Conservation (phyloP, 805 yeast genomes). For the Kodamaea nitidulidarum region DNA sequence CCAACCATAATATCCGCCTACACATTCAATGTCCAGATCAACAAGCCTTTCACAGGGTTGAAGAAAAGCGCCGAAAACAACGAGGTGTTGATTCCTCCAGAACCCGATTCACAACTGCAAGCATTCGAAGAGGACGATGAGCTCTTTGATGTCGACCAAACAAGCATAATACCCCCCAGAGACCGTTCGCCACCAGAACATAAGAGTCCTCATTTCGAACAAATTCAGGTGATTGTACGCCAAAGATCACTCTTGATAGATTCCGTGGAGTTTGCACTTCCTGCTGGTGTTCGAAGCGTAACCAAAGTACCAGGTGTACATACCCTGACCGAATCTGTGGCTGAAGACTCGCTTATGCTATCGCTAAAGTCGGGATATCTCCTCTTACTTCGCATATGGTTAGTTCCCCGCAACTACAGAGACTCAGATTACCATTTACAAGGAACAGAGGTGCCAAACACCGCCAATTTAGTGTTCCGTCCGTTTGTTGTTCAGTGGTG, state of each 20-base stretch:
- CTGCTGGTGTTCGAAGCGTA: constrained; percentile 29
- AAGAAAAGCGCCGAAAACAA: constrained; percentile 33
- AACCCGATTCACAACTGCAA: constrained; percentile 37
- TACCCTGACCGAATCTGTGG: constrained; percentile 9
- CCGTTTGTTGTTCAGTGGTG: constrained; percentile 53
- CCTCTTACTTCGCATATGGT: constrained; percentile 36
- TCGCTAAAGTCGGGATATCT: constrained; percentile 39
- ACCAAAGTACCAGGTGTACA: constrained; percentile 14
- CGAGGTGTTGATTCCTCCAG: constrained; percentile 28
- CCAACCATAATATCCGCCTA: constrained; percentile 35
- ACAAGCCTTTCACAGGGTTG: constrained; percentile 33
- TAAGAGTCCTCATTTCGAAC: neutral
- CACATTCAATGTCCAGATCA: constrained; percentile 29
- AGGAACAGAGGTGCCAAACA: constrained; percentile 7
- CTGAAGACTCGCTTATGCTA: constrained; percentile 38
- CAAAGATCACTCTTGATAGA: constrained; percentile 29
- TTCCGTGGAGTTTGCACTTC: constrained; percentile 28
- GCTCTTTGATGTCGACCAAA: neutral
- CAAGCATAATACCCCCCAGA: neutral
- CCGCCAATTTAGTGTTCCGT: constrained; percentile 19
- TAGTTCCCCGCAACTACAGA: constrained; percentile 27
- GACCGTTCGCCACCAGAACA: neutral
- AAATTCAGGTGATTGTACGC: constrained; percentile 27
- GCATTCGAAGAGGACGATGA: constrained; percentile 31
- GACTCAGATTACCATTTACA: constrained; percentile 21